Evolutionary conservation across 352 stramenopile genomes (phyloP).

Genomic region (Pythium aquatile): DNA sequence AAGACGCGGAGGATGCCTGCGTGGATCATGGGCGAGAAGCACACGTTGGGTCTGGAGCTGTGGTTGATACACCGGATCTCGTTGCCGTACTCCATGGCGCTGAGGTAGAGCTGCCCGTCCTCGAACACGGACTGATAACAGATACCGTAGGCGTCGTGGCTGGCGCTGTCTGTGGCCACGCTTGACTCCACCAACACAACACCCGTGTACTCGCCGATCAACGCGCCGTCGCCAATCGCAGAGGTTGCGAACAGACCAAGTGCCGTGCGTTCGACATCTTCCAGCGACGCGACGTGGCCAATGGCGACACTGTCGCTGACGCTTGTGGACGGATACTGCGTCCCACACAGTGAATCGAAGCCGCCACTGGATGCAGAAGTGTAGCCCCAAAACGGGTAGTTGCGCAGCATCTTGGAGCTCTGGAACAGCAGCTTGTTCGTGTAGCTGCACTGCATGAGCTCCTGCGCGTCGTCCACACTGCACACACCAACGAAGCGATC

Average conservation of each 20-base stretch:
- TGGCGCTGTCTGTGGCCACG: background rate
- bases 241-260: slow-evolving; percentile 64
- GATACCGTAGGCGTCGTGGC: slow-evolving; percentile 68
- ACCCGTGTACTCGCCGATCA: slow-evolving; percentile 69
- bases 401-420: slow-evolving; percentile 53
- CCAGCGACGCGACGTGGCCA: slow-evolving; percentile 48
- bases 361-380: slow-evolving; percentile 43
- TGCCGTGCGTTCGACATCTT: slow-evolving; percentile 37
- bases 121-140: slow-evolving; percentile 74
- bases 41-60: slow-evolving; percentile 53
- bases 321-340: slow-evolving; percentile 3
- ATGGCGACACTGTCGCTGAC: slow-evolving; percentile 51
- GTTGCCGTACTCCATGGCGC: slow-evolving; percentile 69
- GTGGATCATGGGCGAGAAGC: slow-evolving; percentile 64
- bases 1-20: slow-evolving; percentile 68
- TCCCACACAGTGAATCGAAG: slow-evolving; percentile 23
- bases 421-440: slow-evolving; percentile 68
- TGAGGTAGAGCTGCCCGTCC: slow-evolving; percentile 63
- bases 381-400: slow-evolving; percentile 79
- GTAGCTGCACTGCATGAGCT: slow-evolving; percentile 73
- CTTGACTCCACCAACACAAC: slow-evolving; percentile 35
- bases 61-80: slow-evolving; percentile 79
- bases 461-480: slow-evolving; percentile 43
- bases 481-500: background rate
- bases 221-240: slow-evolving; percentile 36